Evolutionary conservation across 352 stramenopile species (phyloP).

Genomic region (Phytophthora palmivora): DNA sequence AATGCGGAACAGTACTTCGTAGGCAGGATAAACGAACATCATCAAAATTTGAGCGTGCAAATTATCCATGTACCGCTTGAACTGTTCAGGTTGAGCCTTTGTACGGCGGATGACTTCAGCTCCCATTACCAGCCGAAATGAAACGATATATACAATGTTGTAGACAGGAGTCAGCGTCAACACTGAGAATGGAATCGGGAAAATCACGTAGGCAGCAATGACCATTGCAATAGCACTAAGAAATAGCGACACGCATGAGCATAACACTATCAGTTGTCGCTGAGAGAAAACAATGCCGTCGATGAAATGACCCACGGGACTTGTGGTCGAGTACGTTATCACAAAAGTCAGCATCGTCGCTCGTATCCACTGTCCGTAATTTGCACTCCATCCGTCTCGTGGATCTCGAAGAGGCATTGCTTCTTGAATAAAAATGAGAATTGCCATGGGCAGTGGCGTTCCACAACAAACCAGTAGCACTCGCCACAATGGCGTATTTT

Average conservation of each 20-base stretch:
- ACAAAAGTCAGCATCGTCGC: slow-evolving; percentile 1
- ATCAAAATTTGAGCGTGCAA: slow-evolving; percentile 19
- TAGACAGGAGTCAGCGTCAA: slow-evolving; percentile 15
- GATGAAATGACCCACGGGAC: slow-evolving; percentile 6
- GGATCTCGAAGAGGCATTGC: slow-evolving; percentile 24
- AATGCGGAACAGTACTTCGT: slow-evolving; percentile 22
- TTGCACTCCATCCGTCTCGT: slow-evolving; percentile 19
- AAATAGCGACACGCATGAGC: slow-evolving; percentile 6
- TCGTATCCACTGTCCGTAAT: slow-evolving; percentile 28
- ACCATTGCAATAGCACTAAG: slow-evolving; percentile 5
- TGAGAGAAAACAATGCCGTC: slow-evolving; percentile 3
- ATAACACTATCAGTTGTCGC: slow-evolving; percentile 12
- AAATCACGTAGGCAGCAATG: slow-evolving; percentile 13
- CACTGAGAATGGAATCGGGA: slow-evolving; percentile 22
- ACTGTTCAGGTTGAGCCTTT: background rate
- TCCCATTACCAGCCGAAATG: slow-evolving; percentile 24
- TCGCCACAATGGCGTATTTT: slow-evolving; percentile 1
- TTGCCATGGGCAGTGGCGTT: slow-evolving; percentile 20
- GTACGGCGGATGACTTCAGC: background rate
- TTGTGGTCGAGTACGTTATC: slow-evolving; percentile 11
- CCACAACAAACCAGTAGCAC: slow-evolving; percentile 21
- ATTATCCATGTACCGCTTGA: slow-evolving; percentile 24
- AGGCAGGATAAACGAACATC: slow-evolving; percentile 31
- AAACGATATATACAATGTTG: slow-evolving; percentile 23
- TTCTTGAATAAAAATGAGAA: slow-evolving; percentile 22